Conservation (phyloP, 345 rosid species). For the Aquilaria malaccensis region DNA sequence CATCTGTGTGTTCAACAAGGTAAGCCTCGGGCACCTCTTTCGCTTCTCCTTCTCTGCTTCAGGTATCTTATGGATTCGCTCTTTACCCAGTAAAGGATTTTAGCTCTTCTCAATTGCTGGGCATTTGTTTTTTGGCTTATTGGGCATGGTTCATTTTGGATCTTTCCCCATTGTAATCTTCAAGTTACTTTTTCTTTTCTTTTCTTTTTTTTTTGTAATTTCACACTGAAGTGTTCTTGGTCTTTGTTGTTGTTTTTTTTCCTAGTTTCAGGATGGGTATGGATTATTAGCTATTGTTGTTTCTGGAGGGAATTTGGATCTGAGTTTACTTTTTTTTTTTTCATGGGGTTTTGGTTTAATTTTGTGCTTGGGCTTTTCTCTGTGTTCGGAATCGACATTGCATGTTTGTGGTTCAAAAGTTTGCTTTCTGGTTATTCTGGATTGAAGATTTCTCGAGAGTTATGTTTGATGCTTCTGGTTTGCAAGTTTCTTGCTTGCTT, state of each 20-base stretch:
- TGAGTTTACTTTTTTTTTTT: constrained; percentile 2
- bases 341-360: neutral
- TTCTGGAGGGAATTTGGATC: constrained; percentile 10
- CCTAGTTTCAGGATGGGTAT: constrained; percentile 1
- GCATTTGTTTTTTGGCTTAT: neutral
- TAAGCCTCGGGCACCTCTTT: constrained; percentile 3
- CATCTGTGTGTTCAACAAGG: constrained; percentile 53
- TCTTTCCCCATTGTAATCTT: no score
- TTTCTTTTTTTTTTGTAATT: neutral
- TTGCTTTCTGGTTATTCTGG: no score
- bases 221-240: constrained; percentile 8
- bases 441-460: no score
- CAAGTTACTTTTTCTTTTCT: neutral
- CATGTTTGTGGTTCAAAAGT: neutral
- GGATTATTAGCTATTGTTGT: constrained; percentile 3
- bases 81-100: neutral
- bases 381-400: constrained; percentile 5
- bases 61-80: no score
- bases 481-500: neutral
- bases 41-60: neutral
- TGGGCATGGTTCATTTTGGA: constrained; percentile 1
- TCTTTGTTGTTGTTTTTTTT: constrained; percentile 7
- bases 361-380: neutral
- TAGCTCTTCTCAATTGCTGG: neutral
- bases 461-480: neutral